These are phyloP conservation scores for Candida gigantensis DNA, from an alignment of 1,139 yeast genomes.

Conservation along the genomic window DNA sequence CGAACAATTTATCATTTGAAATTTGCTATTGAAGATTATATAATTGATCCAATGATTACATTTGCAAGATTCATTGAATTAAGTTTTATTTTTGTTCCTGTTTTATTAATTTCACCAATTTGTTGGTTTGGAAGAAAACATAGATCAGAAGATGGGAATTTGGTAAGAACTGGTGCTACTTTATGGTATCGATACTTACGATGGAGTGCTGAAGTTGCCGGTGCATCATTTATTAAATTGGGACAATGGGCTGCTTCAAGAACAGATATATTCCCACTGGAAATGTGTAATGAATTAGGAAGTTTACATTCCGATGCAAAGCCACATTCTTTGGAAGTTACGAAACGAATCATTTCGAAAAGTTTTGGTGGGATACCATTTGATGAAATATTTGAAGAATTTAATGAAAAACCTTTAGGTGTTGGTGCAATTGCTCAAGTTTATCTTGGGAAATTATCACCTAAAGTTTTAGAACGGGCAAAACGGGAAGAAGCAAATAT, in stretches of 20 bases:
- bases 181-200: constrained; percentile 73
- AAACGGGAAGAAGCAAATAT: constrained; percentile 26
- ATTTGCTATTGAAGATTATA: constrained; percentile 50
- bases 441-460: constrained; percentile 68
- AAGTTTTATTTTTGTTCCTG: constrained; percentile 67
- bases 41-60: constrained; percentile 71
- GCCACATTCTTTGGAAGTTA: constrained; percentile 65
- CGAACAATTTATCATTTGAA: constrained; percentile 36
- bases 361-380: constrained; percentile 64
- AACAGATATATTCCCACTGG: constrained; percentile 85
- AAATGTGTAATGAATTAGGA: constrained; percentile 75
- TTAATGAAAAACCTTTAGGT: constrained; percentile 76
- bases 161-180: constrained; percentile 58
- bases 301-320: constrained; percentile 80
- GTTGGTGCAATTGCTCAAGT: constrained; percentile 99
- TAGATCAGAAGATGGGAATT: constrained; percentile 25
- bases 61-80: constrained; percentile 69
- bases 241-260: constrained; percentile 99
- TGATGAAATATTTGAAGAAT: constrained; percentile 81
- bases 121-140: constrained; percentile 57
- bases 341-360: constrained; percentile 57
- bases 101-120: constrained; percentile 64
- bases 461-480: constrained; percentile 39
- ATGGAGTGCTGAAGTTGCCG: constrained; percentile 77
- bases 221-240: constrained; percentile 90